Base-by-base conservation (phyloP, 2,329 filamentous ascomycete genomes). In the Fusarium floridanum region DNA sequence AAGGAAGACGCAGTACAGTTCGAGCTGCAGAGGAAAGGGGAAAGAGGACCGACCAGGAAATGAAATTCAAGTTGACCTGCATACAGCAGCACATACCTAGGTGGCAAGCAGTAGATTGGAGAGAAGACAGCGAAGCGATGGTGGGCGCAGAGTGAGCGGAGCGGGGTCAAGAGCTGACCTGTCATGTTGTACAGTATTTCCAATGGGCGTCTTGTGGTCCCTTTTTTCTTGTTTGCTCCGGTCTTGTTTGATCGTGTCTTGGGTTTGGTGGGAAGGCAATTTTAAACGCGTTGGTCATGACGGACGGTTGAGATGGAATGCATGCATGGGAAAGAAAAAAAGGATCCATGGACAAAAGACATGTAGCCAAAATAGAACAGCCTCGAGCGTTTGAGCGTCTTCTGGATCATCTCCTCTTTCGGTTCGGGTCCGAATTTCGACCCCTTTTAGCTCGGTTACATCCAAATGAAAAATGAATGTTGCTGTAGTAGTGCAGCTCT, bases 101-200 rank as follows among this genome's bases (percentile, higher is more conserved):
- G 48, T 53, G 29, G 24, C 48, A 32, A 29, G 24, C 48, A 32
- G 65, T 45, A 64, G 59, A 69, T 45, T 60, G 68, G 59, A 22
- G 24, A 41, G 57, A 70, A 53, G 69, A 60, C 36, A 45, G 43
- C 62, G 48, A 70, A 75, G 56, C 60, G 60, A 66, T 53, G 66
- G 64, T 67, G 68, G 65, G 65, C 45, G 66, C 61, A 62, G 60
- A 68, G 61, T 39, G 73, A 70, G 73, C 68, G 70, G 77, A 70
- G 73, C 67, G 70, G 77, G 72, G 75, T 57, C 61, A 56, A 68
- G 61, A 68, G 65, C 43, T 74, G 76, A 72, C 75, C 60, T 72
- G 61, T 76, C 69, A 75, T 67, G 67, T 67, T 77, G 68, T 72
- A 77, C 73, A 74, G 71, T 71, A 72, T 59, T 61, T 64, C 64